Conservation (phyloP, 306 rosid genomes). For the Benincasa hispida region DNA sequence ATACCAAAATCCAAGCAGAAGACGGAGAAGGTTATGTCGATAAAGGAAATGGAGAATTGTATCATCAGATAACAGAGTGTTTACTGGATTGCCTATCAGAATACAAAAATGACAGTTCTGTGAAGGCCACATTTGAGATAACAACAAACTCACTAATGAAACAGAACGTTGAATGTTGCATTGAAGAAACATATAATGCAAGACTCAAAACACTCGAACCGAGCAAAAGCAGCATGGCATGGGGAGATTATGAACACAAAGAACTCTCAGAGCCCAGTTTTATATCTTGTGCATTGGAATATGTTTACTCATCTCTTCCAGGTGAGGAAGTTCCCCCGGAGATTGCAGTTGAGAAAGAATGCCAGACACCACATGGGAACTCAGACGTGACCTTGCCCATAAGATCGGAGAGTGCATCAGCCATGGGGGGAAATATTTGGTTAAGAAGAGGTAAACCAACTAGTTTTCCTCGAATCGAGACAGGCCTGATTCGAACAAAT, state of each 20-base stretch:
- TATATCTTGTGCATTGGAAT: slow-evolving; percentile 13
- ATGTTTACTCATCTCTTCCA: slow-evolving; percentile 16
- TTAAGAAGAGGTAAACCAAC: slow-evolving; percentile 55
- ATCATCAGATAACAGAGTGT: neutral
- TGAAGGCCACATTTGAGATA: slow-evolving; percentile 4
- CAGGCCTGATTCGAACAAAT: slow-evolving; percentile 24
- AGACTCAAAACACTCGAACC: slow-evolving; percentile 15
- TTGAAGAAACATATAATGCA: slow-evolving; percentile 6
- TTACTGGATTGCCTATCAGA: neutral
- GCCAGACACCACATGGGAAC: slow-evolving; percentile 13
- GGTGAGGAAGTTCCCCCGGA: slow-evolving; percentile 12
- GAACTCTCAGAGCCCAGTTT: slow-evolving; percentile 12
- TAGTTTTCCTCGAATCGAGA: slow-evolving; percentile 37
- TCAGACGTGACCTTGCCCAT: slow-evolving; percentile 11
- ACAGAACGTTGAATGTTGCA: slow-evolving; percentile 10
- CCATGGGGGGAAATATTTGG: slow-evolving; percentile 31
- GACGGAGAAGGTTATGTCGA: neutral
- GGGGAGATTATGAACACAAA: slow-evolving; percentile 4
- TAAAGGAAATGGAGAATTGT: neutral
- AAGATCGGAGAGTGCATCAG: slow-evolving; percentile 15
- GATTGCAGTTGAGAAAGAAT: slow-evolving; percentile 17
- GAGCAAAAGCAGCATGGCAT: neutral
- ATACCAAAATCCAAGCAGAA: neutral
- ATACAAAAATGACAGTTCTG: neutral
- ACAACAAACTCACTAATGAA: slow-evolving; percentile 8